These are phyloP conservation scores for Calonectria hongkongensis DNA, from an alignment of 2,329 filamentous ascomycete genomes.

Conservation along the genomic window DNA sequence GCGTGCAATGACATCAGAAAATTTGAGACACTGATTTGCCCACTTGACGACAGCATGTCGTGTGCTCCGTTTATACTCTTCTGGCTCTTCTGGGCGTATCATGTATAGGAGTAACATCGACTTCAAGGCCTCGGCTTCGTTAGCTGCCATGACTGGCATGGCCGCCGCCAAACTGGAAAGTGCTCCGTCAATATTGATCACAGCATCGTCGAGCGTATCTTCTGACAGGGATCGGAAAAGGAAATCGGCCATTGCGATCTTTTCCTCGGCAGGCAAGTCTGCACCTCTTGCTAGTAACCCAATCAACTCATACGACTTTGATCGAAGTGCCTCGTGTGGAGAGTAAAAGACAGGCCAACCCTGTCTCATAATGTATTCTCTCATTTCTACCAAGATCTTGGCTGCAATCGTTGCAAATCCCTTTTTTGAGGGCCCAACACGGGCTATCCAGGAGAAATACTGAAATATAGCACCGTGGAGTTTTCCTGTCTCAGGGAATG, in stretches of 20 bases:
- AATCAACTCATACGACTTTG: conserved; percentile 92
- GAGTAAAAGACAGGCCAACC: conserved; percentile 86
- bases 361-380: conserved; percentile 84
- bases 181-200: conserved; percentile 92
- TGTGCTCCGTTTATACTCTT: conserved; percentile 79
- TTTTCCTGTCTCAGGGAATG: conserved; percentile 84
- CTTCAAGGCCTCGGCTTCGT: conserved; percentile 61
- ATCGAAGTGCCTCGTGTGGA: conserved; percentile 79
- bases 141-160: conserved; percentile 60
- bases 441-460: conserved; percentile 90
- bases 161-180: conserved; percentile 81
- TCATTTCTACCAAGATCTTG: conserved; percentile 80
- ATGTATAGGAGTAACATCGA: conserved; percentile 81
- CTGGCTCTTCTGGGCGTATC: conserved; percentile 68
- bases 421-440: conserved; percentile 76
- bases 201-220: conserved; percentile 84
- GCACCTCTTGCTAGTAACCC: conserved; percentile 84
- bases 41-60: conserved; percentile 90
- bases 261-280: conserved; percentile 71
- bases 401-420: conserved; percentile 79
- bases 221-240: conserved; percentile 89
- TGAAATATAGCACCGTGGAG: conserved; percentile 88
- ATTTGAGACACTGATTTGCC: conserved; percentile 91
- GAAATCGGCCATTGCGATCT: conserved; percentile 79
- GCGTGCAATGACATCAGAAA: conserved; percentile 84